Evolutionary conservation across 2,329 filamentous ascomycete species (phyloP).

Genomic region (Aspergillus tanneri): DNA sequence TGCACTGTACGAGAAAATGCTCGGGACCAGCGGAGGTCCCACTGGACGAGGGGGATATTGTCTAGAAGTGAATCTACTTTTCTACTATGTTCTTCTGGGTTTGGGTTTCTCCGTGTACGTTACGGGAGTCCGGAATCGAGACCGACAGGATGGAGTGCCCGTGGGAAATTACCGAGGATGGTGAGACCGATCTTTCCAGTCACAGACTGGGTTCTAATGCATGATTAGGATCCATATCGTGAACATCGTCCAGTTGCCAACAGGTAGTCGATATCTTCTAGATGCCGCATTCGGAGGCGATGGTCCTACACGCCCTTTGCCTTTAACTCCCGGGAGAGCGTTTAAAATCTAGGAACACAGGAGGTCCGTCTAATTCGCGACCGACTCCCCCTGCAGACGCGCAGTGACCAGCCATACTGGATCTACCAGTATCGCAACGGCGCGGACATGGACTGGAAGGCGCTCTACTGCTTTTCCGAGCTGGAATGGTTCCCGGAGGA

Average conservation of each 20-base stretch:
- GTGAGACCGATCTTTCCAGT: constrained; percentile 13
- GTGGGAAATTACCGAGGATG: constrained; percentile 28
- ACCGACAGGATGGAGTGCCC: constrained; percentile 26
- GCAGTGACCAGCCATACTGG: constrained; percentile 52
- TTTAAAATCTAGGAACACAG: constrained; percentile 55
- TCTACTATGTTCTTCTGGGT: constrained; percentile 52
- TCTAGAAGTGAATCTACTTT: constrained; percentile 59
- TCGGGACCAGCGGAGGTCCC: constrained; percentile 27
- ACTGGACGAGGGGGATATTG: constrained; percentile 59
- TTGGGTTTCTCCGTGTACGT: constrained; percentile 56
- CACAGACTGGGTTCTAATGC: background rate
- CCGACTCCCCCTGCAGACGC: constrained; percentile 47
- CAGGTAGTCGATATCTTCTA: constrained; percentile 49
- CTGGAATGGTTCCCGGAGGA: constrained; percentile 42
- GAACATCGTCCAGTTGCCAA: constrained; percentile 54
- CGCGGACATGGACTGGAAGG: constrained; percentile 38
- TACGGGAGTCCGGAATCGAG: constrained; percentile 50
- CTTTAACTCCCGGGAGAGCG: constrained; percentile 45
- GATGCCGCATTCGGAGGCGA: constrained; percentile 65
- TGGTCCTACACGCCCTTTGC: constrained; percentile 57
- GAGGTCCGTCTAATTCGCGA: constrained; percentile 53
- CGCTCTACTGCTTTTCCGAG: constrained; percentile 45
- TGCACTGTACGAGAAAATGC: constrained; percentile 52
- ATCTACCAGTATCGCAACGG: constrained; percentile 49
- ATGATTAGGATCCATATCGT: constrained; percentile 54